A percentile compares a stretch with the other conserved stretches of the same genome.
These are phyloP conservation scores for Cylindrotheca closterium DNA, from an alignment of 108 stramenopile genomes.

Conservation along the genomic window DNA sequence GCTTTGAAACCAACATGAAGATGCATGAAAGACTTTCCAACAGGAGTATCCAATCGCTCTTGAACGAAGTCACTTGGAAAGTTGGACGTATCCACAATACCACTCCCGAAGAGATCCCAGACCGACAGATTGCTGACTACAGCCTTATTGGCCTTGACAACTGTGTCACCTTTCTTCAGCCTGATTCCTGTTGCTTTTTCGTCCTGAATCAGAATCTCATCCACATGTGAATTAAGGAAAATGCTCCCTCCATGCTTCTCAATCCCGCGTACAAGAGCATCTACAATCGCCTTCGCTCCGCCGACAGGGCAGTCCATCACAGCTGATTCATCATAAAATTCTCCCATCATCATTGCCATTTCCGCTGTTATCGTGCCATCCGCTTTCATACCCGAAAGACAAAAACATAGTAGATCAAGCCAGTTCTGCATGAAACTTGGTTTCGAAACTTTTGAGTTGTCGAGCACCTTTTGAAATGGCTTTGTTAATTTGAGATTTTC, in stretches of 20 bases:
- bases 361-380: conserved; percentile 87
- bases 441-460: conserved; percentile 45
- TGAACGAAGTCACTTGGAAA: conserved; percentile 60
- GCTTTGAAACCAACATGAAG: conserved; percentile 83
- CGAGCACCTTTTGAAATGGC: conserved; percentile 54
- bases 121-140: conserved; percentile 71
- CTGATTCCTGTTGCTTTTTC: conserved; percentile 58
- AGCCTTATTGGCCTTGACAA: conserved; percentile 56
- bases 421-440: conserved; percentile 80
- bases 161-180: conserved; percentile 30
- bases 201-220: conserved; percentile 66
- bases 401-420: conserved; percentile 87
- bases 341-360: conserved; percentile 94
- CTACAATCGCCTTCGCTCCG: conserved; percentile 79
- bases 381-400: conserved; percentile 78
- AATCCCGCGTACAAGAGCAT: conserved; percentile 85
- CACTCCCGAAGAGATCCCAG: conserved; percentile 69
- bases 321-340: conserved; percentile 76
- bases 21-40: conserved; percentile 77
- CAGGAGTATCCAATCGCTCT: conserved; percentile 51
- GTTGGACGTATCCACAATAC: conserved; percentile 44
- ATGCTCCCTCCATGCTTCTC: conserved; percentile 74
- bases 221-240: conserved; percentile 59
- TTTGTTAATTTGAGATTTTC: conserved; percentile 72
- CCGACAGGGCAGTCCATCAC: conserved; percentile 86